Evolutionary conservation across 1,284 basidiomycete species (phyloP).

Genomic region (Apiotrichum sp.): DNA sequence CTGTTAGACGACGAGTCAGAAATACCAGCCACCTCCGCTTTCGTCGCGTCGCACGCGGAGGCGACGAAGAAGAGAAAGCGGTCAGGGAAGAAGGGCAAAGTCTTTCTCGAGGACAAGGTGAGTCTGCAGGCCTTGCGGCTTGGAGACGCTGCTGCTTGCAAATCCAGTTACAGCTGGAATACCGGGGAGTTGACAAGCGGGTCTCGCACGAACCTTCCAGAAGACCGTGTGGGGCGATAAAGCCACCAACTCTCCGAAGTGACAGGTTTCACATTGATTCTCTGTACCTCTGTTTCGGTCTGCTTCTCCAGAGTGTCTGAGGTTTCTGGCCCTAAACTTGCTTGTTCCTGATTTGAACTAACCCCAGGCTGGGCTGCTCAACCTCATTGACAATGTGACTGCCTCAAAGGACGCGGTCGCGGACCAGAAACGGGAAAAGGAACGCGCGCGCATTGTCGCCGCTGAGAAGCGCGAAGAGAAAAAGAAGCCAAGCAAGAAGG

Average conservation of each 20-base stretch:
- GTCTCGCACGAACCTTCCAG: too few relatives aligned
- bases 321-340: too few relatives aligned
- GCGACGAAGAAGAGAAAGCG: constrained; percentile 16
- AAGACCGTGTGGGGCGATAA: too few relatives aligned
- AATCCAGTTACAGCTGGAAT: too few relatives aligned
- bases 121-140: constrained; percentile 1
- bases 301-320: too few relatives aligned
- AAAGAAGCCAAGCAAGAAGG: constrained; percentile 21
- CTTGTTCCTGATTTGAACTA: too few relatives aligned
- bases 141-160: too few relatives aligned
- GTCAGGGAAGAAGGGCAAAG: constrained; percentile 42
- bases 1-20: not conserved
- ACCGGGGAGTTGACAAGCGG: too few relatives aligned
- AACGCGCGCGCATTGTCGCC: constrained; percentile 7
- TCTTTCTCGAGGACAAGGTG: constrained; percentile 44
- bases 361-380: constrained; percentile 21
- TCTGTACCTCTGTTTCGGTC: too few relatives aligned
- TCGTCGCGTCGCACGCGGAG: not conserved
- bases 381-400: constrained; percentile 26
- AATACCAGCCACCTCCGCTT: not conserved
- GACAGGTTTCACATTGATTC: too few relatives aligned
- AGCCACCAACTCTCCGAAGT: too few relatives aligned
- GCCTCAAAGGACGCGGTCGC: constrained; percentile 21
- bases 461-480: constrained; percentile 1
- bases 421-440: constrained; percentile 16